Conservation (phyloP, 345 rosid species). For the Physaria fendleri region DNA sequence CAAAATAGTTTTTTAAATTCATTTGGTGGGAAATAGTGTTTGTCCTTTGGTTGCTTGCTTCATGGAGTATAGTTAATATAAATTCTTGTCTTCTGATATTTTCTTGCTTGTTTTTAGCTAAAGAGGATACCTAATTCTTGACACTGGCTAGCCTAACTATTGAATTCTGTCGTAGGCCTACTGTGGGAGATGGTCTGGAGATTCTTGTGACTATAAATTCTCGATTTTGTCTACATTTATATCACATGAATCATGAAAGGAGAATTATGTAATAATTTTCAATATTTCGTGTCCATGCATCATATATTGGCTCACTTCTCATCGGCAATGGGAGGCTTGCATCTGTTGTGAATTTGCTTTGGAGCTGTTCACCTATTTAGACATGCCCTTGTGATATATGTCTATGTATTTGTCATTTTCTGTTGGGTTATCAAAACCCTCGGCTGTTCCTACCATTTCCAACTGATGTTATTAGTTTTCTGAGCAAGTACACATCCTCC, state of each 20-base stretch:
- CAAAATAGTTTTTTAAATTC: neutral
- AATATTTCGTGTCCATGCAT: conserved; percentile 14
- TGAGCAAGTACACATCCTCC: conserved; percentile 25
- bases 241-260: conserved; percentile 8
- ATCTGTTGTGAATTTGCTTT: conserved; percentile 24
- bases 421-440: conserved; percentile 32
- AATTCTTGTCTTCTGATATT: conserved; percentile 14
- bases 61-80: neutral
- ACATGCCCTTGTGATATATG: conserved; percentile 16
- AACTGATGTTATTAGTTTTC: conserved; percentile 30
- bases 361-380: conserved; percentile 26
- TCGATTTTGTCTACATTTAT: neutral
- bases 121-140: conserved; percentile 27
- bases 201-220: conserved; percentile 15
- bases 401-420: conserved; percentile 19
- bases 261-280: conserved; percentile 12
- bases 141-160: conserved; percentile 23
- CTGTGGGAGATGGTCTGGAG: conserved; percentile 30
- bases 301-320: conserved; percentile 19
- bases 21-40: neutral
- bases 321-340: conserved; percentile 27
- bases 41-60: conserved; percentile 18
- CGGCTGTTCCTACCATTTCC: conserved; percentile 20
- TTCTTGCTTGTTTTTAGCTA: conserved; percentile 24
- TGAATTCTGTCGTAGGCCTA: conserved; percentile 26